phyloP scores from a whole-genome alignment of 805 yeast genomes.

The Saccharomycopsis fibuligera region DNA sequence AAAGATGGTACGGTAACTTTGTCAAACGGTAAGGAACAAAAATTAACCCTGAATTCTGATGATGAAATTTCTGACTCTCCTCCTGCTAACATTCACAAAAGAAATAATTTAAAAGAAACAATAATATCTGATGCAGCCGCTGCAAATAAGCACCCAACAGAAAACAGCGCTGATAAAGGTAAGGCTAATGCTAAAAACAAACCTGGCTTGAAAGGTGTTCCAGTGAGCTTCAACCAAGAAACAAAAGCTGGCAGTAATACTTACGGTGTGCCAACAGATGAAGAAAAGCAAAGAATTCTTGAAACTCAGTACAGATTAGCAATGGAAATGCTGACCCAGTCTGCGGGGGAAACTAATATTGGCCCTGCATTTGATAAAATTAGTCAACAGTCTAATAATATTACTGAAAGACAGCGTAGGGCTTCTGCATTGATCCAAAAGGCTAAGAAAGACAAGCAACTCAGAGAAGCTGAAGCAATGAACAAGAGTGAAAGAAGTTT shows the following conservation, averaged over 20 bases:
- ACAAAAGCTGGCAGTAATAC: background rate
- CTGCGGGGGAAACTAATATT: no score
- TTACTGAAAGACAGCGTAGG: background rate
- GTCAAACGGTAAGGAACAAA: conserved; percentile 2
- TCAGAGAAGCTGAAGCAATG: background rate
- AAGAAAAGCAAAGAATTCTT: no score
- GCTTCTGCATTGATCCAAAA: background rate
- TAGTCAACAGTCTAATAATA: no score
- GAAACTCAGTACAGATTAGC: no score
- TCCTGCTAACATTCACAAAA: background rate
- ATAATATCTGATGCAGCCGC: background rate
- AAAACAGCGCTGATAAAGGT: background rate
- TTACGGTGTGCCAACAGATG: background rate
- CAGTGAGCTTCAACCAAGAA: background rate
- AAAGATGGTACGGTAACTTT: conserved; percentile 1
- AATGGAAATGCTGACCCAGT: no score
- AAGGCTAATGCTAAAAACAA: background rate
- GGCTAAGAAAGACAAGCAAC: background rate
- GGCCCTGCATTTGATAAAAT: no score
- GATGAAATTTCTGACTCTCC: conserved; percentile 2
- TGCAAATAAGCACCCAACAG: background rate
- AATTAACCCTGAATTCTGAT: background rate
- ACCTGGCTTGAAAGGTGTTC: background rate
- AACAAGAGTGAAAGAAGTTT: background rate
- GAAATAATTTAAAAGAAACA: background rate